Percentiles rank a stretch among this genome's conserved stretches.
Conservation (phyloP, 805 yeast species). For the Nakazawaea siamensis region DNA sequence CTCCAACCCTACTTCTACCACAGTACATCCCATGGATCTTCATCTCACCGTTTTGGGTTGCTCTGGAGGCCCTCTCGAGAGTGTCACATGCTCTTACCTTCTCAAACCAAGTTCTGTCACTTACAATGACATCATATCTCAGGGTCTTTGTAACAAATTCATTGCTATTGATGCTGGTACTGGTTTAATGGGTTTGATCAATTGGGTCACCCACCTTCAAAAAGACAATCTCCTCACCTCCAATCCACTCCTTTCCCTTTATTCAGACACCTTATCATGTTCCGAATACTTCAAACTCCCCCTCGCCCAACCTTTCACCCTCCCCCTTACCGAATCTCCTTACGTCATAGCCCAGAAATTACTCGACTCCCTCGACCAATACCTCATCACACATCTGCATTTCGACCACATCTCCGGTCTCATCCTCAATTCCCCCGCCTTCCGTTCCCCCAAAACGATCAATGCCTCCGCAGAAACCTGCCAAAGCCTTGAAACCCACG, state of each 20-base stretch:
- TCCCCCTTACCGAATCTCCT: too few relatives aligned
- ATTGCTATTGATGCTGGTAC: constrained; percentile 76
- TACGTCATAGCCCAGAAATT: too few relatives aligned
- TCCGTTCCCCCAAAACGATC: constrained; percentile 34
- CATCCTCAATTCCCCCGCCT: constrained; percentile 62
- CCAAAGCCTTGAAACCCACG: constrained; percentile 41
- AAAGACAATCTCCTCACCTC: too few relatives aligned
- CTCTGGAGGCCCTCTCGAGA: constrained; percentile 80
- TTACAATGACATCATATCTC: constrained; percentile 28
- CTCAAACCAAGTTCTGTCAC: constrained; percentile 44
- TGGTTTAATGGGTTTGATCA: constrained; percentile 50
- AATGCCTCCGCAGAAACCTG: constrained; percentile 48
- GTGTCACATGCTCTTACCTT: constrained; percentile 58
- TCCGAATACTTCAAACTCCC: too few relatives aligned
- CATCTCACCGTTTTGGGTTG: constrained; percentile 68
- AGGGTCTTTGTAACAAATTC: constrained; percentile 25
- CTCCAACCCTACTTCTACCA: too few relatives aligned
- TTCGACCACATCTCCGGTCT: constrained; percentile 71
- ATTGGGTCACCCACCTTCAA: constrained; percentile 18
- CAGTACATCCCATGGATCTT: too few relatives aligned
- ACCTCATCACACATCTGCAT: constrained; percentile 75
- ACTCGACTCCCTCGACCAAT: too few relatives aligned
- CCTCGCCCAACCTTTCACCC: too few relatives aligned
- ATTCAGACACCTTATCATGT: too few relatives aligned
- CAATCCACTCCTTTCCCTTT: too few relatives aligned